phyloP scores from a whole-genome alignment of 768 basidiomycete genomes.

The Hemileccinum impolitum region DNA sequence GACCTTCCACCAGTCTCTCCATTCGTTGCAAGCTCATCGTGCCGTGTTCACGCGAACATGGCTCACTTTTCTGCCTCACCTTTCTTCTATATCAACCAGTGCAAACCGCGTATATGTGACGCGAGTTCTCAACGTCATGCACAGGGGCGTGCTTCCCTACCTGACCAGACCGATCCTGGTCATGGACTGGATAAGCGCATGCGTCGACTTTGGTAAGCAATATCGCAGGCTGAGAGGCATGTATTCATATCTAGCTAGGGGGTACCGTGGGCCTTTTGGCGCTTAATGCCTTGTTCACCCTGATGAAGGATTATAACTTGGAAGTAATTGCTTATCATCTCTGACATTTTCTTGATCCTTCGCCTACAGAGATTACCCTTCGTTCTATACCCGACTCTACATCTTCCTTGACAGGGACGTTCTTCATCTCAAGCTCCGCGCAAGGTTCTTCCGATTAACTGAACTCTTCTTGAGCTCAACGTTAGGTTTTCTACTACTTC shows the following conservation, averaged over 20 bases:
- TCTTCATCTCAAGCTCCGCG: conserved; percentile 88
- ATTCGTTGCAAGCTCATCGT: conserved; percentile 71
- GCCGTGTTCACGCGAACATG: conserved; percentile 82
- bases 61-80: conserved; percentile 64
- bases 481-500: conserved; percentile 45
- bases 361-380: conserved; percentile 80
- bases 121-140: conserved; percentile 73
- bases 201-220: conserved; percentile 72
- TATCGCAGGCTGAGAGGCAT: neutral
- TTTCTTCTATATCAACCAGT: conserved; percentile 39
- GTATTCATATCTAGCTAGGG: conserved; percentile 41
- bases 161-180: conserved; percentile 71
- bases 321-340: conserved; percentile 37
- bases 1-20: conserved; percentile 73
- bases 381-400: conserved; percentile 91
- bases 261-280: conserved; percentile 84
- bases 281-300: conserved; percentile 83
- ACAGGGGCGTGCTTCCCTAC: conserved; percentile 79
- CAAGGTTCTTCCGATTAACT: conserved; percentile 90
- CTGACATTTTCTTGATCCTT: conserved; percentile 1
- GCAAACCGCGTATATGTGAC: conserved; percentile 41
- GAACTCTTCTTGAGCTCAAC: conserved; percentile 91
- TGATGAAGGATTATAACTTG: conserved; percentile 95
- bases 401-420: conserved; percentile 84
- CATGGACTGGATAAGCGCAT: conserved; percentile 91